These are phyloP conservation scores for Calonectria pseudoreteaudii DNA, from an alignment of 2,329 filamentous ascomycete species.

Conservation along the genomic window DNA sequence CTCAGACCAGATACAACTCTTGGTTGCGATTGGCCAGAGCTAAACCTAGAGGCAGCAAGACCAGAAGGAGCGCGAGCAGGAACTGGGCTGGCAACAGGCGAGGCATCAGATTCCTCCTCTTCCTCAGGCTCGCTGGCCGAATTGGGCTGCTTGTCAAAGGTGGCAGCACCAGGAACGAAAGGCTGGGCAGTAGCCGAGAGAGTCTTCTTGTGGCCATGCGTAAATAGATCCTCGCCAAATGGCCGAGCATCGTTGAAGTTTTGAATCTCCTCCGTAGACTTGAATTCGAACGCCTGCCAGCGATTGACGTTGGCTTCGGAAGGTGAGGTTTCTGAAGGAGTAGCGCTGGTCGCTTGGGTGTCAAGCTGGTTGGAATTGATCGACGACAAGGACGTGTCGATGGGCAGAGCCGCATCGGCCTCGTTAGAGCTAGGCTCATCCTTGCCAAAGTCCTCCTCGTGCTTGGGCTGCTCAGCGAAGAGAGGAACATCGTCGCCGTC, in stretches of 20 bases:
- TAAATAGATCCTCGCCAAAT: conserved; percentile 58
- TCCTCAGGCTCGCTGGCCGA: conserved; percentile 33
- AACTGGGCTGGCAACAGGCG: conserved; percentile 35
- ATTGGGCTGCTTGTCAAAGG: conserved; percentile 39
- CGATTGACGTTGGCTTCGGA: conserved; percentile 59
- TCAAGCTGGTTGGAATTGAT: conserved; percentile 66
- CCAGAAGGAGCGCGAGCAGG: conserved; percentile 35
- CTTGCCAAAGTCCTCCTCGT: conserved; percentile 36
- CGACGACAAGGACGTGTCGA: conserved; percentile 67
- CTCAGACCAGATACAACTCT: conserved; percentile 52
- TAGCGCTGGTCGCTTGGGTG: conserved; percentile 63
- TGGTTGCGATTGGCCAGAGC: conserved; percentile 36
- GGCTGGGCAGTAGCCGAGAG: conserved; percentile 76
- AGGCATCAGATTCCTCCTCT: conserved; percentile 30
- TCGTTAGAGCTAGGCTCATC: conserved; percentile 48
- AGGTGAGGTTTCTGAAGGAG: conserved; percentile 65
- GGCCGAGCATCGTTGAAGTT: conserved; percentile 65
- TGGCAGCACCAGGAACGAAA: conserved; percentile 66
- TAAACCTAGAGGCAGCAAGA: conserved; percentile 36
- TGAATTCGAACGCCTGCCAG: conserved; percentile 70
- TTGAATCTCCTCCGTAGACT: conserved; percentile 59
- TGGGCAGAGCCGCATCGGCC: conserved; percentile 55
- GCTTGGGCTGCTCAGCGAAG: conserved; percentile 71
- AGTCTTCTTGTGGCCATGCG: conserved; percentile 62
- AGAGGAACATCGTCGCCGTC: conserved; percentile 80